A percentile compares a stretch with the other conserved stretches of the same genome.
Evolutionary conservation across 2,329 filamentous ascomycete species (phyloP).

Genomic region (Alternaria novae-zelandiae): DNA sequence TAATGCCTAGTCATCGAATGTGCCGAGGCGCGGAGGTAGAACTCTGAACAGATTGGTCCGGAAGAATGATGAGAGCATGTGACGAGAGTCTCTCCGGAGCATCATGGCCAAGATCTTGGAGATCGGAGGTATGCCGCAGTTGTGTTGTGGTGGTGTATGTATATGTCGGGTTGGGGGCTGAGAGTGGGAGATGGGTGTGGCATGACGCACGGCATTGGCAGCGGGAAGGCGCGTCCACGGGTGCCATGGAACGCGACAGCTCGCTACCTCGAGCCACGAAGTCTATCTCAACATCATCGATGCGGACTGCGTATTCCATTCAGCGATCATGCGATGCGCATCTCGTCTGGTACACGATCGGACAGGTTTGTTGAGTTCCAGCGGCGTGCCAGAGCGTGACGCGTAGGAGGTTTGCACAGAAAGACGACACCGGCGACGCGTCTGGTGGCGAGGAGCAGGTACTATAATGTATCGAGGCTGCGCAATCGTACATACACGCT

Average conservation of each 20-base stretch:
- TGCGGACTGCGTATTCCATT: not conserved
- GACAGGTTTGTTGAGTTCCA: not conserved
- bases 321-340: not conserved
- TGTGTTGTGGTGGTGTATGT: not conserved
- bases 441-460: not conserved
- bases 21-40: constrained; percentile 8
- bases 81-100: not conserved
- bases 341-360: not conserved
- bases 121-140: not conserved
- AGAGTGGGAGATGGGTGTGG: not conserved
- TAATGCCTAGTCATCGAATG: not conserved
- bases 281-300: constrained; percentile 14
- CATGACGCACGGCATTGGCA: constrained; percentile 1
- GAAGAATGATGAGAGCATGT: constrained; percentile 1
- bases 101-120: constrained; percentile 5
- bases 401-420: not conserved
- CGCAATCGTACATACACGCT: not conserved
- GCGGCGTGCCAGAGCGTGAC: not conserved
- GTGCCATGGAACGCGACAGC: constrained; percentile 6
- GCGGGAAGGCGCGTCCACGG: constrained; percentile 8
- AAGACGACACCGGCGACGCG: not conserved
- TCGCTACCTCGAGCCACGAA: constrained; percentile 3
- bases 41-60: constrained; percentile 16
- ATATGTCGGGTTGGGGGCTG: not conserved
- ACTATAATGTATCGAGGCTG: not conserved